Base-by-base conservation (phyloP, 164 flowering plant genomes). In the Cinnamomum chago region DNA sequence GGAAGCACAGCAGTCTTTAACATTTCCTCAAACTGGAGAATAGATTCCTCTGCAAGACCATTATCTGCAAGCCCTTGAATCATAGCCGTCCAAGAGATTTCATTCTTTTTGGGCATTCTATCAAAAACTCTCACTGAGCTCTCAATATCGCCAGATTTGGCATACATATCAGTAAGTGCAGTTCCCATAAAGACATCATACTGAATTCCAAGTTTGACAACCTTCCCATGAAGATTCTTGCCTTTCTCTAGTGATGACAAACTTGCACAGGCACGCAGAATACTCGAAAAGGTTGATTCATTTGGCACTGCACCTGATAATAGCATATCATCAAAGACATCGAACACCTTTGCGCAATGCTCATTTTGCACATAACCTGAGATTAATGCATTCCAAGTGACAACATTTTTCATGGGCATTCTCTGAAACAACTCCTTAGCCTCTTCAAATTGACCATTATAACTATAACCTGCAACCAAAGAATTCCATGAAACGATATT, bases 51-150 rank as follows among this genome's bases (percentile, higher is more conserved):
- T 9, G 84, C 93, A 68, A 79, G 76, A 14, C 89, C 90, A 74
- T 86, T 86, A 65, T 88, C 91, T 20, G 90, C 90, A 58, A 90
- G 88, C 73, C 89, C 91, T 71, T 88, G 91, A 74, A 90, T 83
- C 90, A 90, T 86, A 40, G 81, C 90, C 51, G 87, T 86, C 90
- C 90, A 91, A 51, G 86, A 77, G 9, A 87, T 70, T 72, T 87
- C 86, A 77, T 89, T 84, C 74, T 79, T 84, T 47, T 73, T 76
- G 1, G 78, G 74, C 90, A 90, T 88, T 76, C 76, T 75, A 47
- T 81, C 58, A 28, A 90, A 90, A 30, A 87, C 78, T 75, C 12
- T 62, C 73, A 47, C 85, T 50, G 89, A 76, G 77, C 81, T 81
- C 52, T 75, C 82, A 47, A 90, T 82, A 30, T 86, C 85, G 35